Conservation (phyloP, 768 basidiomycete species). For the Porphyrellus cyaneotinctus region DNA sequence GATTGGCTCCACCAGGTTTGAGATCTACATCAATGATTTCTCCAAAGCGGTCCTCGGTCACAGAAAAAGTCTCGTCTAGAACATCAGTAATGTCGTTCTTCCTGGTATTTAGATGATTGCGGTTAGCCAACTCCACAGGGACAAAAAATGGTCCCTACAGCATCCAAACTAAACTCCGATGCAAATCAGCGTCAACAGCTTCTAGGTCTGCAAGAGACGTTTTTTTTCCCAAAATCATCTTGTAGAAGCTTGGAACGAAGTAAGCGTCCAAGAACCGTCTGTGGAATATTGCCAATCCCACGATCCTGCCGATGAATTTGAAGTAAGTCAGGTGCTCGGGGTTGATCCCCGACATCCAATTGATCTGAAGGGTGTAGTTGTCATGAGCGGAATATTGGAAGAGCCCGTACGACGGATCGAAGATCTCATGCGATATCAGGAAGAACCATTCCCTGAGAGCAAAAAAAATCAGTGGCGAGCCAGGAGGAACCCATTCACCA, state of each 20-base stretch:
- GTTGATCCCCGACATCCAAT: conserved; percentile 70
- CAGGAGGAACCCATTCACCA: conserved; percentile 7
- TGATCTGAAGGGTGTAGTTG: conserved; percentile 79
- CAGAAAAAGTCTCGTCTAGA: conserved; percentile 68
- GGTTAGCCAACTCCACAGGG: neutral
- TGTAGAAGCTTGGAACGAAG: conserved; percentile 78
- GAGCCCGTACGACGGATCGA: conserved; percentile 77
- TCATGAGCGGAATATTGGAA: conserved; percentile 80
- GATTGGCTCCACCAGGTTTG: conserved; percentile 54
- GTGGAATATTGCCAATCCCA: conserved; percentile 77
- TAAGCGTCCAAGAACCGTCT: conserved; percentile 75
- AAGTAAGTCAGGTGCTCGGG: conserved; percentile 77
- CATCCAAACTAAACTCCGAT: conserved; percentile 71
- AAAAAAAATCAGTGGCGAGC: conserved; percentile 1
- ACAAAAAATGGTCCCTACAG: conserved; percentile 43
- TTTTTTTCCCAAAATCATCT: conserved; percentile 65
- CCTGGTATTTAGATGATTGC: conserved; percentile 31
- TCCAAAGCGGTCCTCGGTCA: conserved; percentile 72
- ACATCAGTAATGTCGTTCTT: conserved; percentile 75
- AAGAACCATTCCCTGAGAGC: conserved; percentile 76
- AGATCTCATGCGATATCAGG: conserved; percentile 77
- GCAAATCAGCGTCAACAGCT: conserved; percentile 62
- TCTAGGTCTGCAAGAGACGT: conserved; percentile 63
- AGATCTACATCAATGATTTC: conserved; percentile 66
- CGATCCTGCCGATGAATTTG: conserved; percentile 72